Percentiles rank a stretch among this genome's conserved stretches.
These are phyloP conservation scores for Chaetomidium leptoderma DNA, from an alignment of 495 filamentous ascomycete species.

Conservation along the genomic window DNA sequence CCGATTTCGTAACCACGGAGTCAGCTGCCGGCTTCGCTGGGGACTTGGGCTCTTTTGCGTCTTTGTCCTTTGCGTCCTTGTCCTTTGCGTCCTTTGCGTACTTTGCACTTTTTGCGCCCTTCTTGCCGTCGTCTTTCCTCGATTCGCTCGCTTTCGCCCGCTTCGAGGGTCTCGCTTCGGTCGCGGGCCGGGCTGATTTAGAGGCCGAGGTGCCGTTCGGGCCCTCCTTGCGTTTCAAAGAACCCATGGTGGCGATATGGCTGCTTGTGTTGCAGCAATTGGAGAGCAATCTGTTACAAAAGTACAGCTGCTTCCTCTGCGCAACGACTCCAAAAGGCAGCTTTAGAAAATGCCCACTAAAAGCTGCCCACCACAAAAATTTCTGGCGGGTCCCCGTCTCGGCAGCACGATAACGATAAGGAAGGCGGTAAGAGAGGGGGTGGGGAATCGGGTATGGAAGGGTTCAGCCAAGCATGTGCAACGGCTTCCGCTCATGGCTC, in stretches of 20 bases:
- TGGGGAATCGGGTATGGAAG: neutral
- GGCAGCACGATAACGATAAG: constrained; percentile 33
- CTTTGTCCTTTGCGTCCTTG: constrained; percentile 27
- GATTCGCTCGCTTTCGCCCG: constrained; percentile 41
- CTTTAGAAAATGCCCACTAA: constrained; percentile 8
- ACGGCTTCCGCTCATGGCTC: neutral
- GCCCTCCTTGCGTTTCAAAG: constrained; percentile 47
- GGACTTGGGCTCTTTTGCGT: constrained; percentile 21
- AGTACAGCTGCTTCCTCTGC: constrained; percentile 15
- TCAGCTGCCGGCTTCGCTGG: constrained; percentile 27
- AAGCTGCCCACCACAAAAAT: constrained; percentile 29
- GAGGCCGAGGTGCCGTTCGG: constrained; percentile 38
- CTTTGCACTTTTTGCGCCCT: constrained; percentile 23
- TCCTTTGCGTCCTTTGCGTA: constrained; percentile 27
- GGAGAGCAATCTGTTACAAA: constrained; percentile 17
- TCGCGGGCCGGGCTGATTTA: constrained; percentile 33
- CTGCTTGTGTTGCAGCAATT: constrained; percentile 20
- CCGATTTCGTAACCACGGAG: constrained; percentile 39
- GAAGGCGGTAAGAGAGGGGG: constrained; percentile 21
- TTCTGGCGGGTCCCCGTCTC: constrained; percentile 26
- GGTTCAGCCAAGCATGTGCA: neutral
- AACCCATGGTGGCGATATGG: constrained; percentile 34
- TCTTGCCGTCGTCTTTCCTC: constrained; percentile 25
- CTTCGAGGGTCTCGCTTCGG: constrained; percentile 41
- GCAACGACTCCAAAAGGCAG: constrained; percentile 15